Percentiles rank a stretch among this genome's conserved stretches.
phyloP scores from a whole-genome alignment of 352 stramenopile species.

The Pythium coloratum region DNA sequence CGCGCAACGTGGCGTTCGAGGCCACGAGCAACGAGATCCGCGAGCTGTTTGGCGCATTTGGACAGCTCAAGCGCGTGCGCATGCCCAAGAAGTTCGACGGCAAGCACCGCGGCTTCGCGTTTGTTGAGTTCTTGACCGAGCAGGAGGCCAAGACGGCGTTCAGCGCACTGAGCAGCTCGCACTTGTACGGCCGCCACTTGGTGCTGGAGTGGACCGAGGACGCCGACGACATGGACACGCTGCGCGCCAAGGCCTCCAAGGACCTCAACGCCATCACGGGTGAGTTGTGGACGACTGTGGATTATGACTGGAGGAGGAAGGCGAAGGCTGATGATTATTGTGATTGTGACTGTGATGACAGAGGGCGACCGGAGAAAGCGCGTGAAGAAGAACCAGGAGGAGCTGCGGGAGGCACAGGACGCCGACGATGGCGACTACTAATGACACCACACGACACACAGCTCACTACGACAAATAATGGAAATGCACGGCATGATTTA shows the following conservation, averaged over 20 bases:
- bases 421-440: conserved; percentile 36
- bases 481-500: background rate
- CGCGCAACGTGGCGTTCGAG: conserved; percentile 99
- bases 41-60: conserved; percentile 96
- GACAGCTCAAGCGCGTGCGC: conserved; percentile 96
- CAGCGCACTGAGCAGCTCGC: conserved; percentile 91
- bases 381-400: conserved; percentile 38
- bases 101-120: conserved; percentile 96
- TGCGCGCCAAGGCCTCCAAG: conserved; percentile 78
- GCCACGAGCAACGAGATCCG: conserved; percentile 96
- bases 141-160: conserved; percentile 95
- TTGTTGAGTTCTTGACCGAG: conserved; percentile 97
- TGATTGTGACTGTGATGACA: conserved; percentile 18
- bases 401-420: conserved; percentile 40
- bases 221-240: conserved; percentile 81
- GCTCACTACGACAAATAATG: background rate
- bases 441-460: background rate
- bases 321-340: background rate
- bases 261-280: conserved; percentile 70
- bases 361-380: conserved; percentile 70
- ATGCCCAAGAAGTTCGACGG: conserved; percentile 99
- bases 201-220: conserved; percentile 97
- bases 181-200: conserved; percentile 98
- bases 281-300: conserved; percentile 7
- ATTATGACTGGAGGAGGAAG: background rate